Evolutionary conservation across 2,329 filamentous ascomycete species (phyloP), one percentile per base, ranked within the genome.

Genomic region (Phialocephala sp.): DNA sequence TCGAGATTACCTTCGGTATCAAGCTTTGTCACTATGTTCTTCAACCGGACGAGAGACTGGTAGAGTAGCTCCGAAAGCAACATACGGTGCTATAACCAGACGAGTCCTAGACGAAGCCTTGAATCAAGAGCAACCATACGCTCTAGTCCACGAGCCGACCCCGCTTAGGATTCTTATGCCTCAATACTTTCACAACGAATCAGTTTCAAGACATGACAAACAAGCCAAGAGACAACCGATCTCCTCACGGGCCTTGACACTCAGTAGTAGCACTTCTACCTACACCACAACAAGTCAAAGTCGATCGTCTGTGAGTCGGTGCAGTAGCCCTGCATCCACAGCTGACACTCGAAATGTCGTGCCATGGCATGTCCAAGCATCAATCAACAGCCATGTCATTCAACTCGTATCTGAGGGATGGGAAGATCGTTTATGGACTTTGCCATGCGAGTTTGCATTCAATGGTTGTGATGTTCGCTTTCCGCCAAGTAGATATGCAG

Each of bases 401-500:
- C 12, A 18, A 20, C 15, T 45, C 43, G 8, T 45, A 14, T 2
- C 43, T 45, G 15, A 45, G 43, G 43, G 43, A 12, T 8, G 8
- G 22, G 47, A 52, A 3, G 47, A 52, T 6, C 8, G 15, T 8
- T 27, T 32, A 32, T 52, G 47, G 24, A 11, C 6, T 18, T 52
- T 54, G 8, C 68, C 69, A 18, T 76, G 74, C 67, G 69, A 73
- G n/a, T 72, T 72, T 32, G 39, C 62, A 22, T 67, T 69, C 24
- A 54, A 61, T 1, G 24, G 55, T 2, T 88, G 85, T 68, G 3
- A 66, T 0, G 32, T 64, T 6, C 66, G 37, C 0, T 87, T 85
- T 67, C 41, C 65, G 6, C 68, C 77, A 2, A 72, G 80, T 11
- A 75, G 84, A 0, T 70, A 74, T 24, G 69, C 77, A 0, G 60